Evolutionary conservation across 495 filamentous ascomycete species (phyloP), one percentile per base, ranked within the genome.

Genomic region (Penicillium verhagenii): DNA sequence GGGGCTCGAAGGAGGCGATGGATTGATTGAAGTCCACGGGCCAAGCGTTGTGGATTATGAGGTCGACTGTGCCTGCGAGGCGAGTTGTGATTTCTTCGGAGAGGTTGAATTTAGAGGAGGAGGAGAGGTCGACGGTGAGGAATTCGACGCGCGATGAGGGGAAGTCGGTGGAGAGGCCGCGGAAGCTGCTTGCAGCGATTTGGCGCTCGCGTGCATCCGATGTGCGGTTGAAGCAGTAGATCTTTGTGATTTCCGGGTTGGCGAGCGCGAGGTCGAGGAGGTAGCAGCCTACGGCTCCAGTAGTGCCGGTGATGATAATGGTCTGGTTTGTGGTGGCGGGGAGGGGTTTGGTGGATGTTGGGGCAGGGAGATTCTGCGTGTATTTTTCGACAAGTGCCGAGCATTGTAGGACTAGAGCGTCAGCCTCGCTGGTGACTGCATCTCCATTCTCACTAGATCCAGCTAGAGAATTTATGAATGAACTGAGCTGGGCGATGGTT

Each of bases 31-130:
- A 86, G 65, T 86, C 77, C 25, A 86, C 82, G 0, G 74, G 77
- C 84, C 84, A 87, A 38, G 81, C 79, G 65, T 82, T 84, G 68
- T 86, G 83, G 57, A 85, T 81, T 24, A 87, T 69, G 16, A 74
- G 40, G 73, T 82, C 37, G 61, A 76, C 75, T 1, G 67, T 57
- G 7, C 40, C 2, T 26, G 74, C 50, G 7, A 85, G 52, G 13
- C 64, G 37, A 1, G 67, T 54, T 64, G 78, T 82, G 1, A 59
- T 62, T 2, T 60, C 60, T 3, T 50, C 29, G 6, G 46, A 48
- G 5, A 86, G 68, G 6, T 79, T 80, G 26, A 86, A 73, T 14
- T 73, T 64, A 21, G 29, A 23, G 1, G 58, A 52, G 0, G 65
- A 63, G 3, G 73, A 76, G 40, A 85, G 64, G 50, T 83, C 76